Evolutionary conservation across 345 rosid genomes (phyloP).

Genomic region (Corchorus capsularis): DNA sequence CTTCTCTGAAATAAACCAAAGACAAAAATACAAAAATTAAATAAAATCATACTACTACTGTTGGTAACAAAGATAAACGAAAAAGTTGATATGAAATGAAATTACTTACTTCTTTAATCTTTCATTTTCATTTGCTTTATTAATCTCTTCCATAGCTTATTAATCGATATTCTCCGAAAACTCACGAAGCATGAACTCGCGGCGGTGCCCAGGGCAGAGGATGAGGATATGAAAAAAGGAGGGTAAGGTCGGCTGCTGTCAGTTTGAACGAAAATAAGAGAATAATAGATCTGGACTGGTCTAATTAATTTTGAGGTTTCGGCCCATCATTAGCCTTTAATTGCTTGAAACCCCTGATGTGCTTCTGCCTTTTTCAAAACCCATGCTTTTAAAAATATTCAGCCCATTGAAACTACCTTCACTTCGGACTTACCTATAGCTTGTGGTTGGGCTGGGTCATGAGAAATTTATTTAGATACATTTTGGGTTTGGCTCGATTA

Average conservation of each 20-base stretch:
- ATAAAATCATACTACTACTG: neutral
- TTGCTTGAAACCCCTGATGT: too few species aligned
- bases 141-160: slow-evolving; percentile 30
- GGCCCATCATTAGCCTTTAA: too few species aligned
- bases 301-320: too few species aligned
- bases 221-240: neutral
- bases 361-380: too few species aligned
- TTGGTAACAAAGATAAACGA: neutral
- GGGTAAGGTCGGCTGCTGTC: neutral
- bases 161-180: neutral
- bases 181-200: neutral
- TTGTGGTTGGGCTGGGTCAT: too few species aligned
- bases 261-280: too few species aligned
- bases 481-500: too few species aligned
- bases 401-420: too few species aligned
- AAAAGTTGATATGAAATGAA: neutral
- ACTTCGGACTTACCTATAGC: too few species aligned
- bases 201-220: neutral
- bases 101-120: slow-evolving; percentile 40
- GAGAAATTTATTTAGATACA: too few species aligned
- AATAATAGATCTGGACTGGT: too few species aligned
- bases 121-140: slow-evolving; percentile 20
- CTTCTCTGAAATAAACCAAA: slow-evolving; percentile 47
- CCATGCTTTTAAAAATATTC: too few species aligned
- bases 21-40: neutral